phyloP scores from a whole-genome alignment of 805 yeast genomes.

The Kazachstania kunashirensis region DNA sequence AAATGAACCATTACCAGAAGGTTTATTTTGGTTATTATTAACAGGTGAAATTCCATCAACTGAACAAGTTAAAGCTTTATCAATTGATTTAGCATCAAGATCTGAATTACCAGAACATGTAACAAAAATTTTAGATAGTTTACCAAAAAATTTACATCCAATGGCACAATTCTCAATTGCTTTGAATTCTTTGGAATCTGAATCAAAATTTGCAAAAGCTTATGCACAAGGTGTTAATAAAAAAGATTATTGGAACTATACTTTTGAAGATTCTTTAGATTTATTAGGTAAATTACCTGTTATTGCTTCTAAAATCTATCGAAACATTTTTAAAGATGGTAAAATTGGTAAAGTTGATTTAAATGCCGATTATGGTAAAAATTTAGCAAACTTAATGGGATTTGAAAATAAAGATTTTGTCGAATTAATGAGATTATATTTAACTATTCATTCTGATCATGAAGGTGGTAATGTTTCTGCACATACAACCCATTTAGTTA shows the following conservation, averaged over 20 bases:
- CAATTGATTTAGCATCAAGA: slow-evolving; percentile 72
- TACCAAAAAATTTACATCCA: slow-evolving; percentile 73
- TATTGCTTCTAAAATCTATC: slow-evolving; percentile 76
- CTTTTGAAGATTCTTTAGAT: slow-evolving; percentile 73
- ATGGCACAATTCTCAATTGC: slow-evolving; percentile 88
- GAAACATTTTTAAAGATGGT: slow-evolving; percentile 78
- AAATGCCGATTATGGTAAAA: slow-evolving; percentile 55
- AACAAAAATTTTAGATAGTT: slow-evolving; percentile 56
- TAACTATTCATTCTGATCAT: slow-evolving; percentile 78
- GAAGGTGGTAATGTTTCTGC: slow-evolving; percentile 89
- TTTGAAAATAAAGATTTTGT: slow-evolving; percentile 58
- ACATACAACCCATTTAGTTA: slow-evolving; percentile 78
- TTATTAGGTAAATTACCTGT: slow-evolving; percentile 72
- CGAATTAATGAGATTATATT: slow-evolving; percentile 71
- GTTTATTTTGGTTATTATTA: slow-evolving; percentile 69
- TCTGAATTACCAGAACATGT: slow-evolving; percentile 72
- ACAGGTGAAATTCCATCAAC: slow-evolving; percentile 78
- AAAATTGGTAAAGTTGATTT: slow-evolving; percentile 44
- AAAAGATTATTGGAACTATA: slow-evolving; percentile 76
- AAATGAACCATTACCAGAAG: slow-evolving; percentile 67
- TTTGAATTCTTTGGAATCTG: slow-evolving; percentile 69
- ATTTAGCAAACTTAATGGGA: slow-evolving; percentile 50
- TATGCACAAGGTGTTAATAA: slow-evolving; percentile 76
- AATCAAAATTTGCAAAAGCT: slow-evolving; percentile 77
- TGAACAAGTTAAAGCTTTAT: slow-evolving; percentile 58